Percentiles rank a stretch among this genome's conserved stretches.
These are phyloP conservation scores for Aspergillus sp. DNA, from an alignment of 2,329 filamentous ascomycete species.

Conservation along the genomic window DNA sequence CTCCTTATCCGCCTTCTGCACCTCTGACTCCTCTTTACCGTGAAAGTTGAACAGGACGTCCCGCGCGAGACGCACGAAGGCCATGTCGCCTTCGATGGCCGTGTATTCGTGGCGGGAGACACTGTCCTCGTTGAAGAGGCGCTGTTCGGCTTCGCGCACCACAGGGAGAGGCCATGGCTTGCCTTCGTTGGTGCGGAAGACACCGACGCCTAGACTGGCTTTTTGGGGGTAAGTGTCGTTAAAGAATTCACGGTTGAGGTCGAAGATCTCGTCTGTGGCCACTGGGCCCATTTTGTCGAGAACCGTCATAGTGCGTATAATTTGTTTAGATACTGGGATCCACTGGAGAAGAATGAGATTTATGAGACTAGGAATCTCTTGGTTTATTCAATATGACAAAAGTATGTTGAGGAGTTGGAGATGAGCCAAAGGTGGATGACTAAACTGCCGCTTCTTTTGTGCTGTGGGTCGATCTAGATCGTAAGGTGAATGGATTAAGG, in stretches of 20 bases:
- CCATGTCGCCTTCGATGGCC: constrained; percentile 77
- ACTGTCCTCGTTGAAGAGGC: constrained; percentile 75
- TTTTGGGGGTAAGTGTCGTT: constrained; percentile 67
- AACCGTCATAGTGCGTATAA: constrained; percentile 20
- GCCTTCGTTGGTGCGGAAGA: constrained; percentile 83
- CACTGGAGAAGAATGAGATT: neutral
- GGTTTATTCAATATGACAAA: no score
- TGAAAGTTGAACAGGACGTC: constrained; percentile 65
- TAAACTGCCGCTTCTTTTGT: neutral
- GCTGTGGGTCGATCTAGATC: constrained; percentile 8
- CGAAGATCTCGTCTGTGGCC: constrained; percentile 86
- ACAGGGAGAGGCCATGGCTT: constrained; percentile 96
- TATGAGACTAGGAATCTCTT: neutral
- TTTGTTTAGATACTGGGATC: neutral
- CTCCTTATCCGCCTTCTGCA: constrained; percentile 29
- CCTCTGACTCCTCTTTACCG: constrained; percentile 45
- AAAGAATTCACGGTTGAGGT: constrained; percentile 74
- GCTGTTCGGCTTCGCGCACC: constrained; percentile 70
- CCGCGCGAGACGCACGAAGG: constrained; percentile 79
- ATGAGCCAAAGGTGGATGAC: neutral
- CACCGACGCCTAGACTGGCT: constrained; percentile 84
- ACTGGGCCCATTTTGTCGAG: constrained; percentile 62
- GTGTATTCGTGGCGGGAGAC: constrained; percentile 95
- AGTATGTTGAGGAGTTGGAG: no score
- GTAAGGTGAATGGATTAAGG: neutral